Evolutionary conservation across 805 yeast genomes (phyloP).

Genomic region (Metschnikowia anglica): DNA sequence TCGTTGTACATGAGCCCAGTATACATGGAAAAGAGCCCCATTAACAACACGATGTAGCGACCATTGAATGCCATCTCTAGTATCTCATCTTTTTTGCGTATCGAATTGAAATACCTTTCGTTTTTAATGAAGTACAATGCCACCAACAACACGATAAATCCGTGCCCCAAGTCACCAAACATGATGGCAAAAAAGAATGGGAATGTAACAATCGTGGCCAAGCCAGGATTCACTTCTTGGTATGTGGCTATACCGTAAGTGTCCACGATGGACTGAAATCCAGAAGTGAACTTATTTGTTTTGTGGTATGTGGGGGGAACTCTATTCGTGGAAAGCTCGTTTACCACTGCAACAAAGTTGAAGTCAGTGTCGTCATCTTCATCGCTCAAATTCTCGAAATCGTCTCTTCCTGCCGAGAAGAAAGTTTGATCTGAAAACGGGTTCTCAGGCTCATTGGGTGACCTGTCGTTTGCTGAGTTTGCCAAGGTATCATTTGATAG

Average conservation of each 20-base stretch:
- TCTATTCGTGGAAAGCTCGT: slow-evolving; percentile 68
- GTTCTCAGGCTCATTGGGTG: slow-evolving; percentile 6
- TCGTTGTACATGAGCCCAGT: slow-evolving; percentile 95
- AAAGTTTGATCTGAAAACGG: slow-evolving; percentile 11
- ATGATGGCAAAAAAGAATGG: slow-evolving; percentile 98
- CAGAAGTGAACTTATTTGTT: slow-evolving; percentile 88
- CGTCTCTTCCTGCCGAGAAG: slow-evolving; percentile 38
- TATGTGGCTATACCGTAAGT: slow-evolving; percentile 93
- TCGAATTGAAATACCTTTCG: slow-evolving; percentile 68
- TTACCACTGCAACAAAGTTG: slow-evolving; percentile 50
- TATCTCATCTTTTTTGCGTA: slow-evolving; percentile 81
- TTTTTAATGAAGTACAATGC: slow-evolving; percentile 71
- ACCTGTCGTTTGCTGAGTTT: slow-evolving; percentile 12
- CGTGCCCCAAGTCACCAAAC: slow-evolving; percentile 99
- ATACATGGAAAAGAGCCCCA: slow-evolving; percentile 95
- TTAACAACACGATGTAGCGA: slow-evolving; percentile 81
- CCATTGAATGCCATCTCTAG: slow-evolving; percentile 96
- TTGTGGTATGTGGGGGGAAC: slow-evolving; percentile 94
- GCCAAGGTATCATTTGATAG: slow-evolving; percentile 21
- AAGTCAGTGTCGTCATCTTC: slow-evolving; percentile 66
- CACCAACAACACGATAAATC: slow-evolving; percentile 69
- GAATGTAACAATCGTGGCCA: slow-evolving; percentile 91
- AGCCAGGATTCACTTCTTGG: slow-evolving; percentile 93
- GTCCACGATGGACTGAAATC: slow-evolving; percentile 91
- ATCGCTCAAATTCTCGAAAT: slow-evolving; percentile 60